Evolutionary conservation across 495 filamentous ascomycete species (phyloP).

Genomic region (Aspergillus carlsbadensis): DNA sequence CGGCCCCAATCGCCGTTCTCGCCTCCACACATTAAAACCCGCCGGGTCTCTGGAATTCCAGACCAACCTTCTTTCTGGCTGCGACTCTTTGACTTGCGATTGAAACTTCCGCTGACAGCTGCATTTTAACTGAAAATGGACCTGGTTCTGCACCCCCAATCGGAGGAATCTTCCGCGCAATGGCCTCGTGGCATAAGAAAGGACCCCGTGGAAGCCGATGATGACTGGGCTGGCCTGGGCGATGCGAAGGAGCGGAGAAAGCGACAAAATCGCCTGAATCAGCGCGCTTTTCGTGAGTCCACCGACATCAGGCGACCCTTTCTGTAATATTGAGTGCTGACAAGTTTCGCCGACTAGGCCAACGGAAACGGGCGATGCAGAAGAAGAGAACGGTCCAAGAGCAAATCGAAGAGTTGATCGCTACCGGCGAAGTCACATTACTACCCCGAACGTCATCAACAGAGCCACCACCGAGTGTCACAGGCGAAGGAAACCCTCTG

Average conservation of each 20-base stretch:
- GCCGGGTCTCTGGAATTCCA: not conserved
- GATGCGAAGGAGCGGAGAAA: conserved; percentile 39
- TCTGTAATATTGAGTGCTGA: too few relatives aligned
- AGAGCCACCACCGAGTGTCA: not conserved
- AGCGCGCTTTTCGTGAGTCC: conserved; percentile 39
- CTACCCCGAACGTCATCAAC: not conserved
- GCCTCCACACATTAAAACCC: not conserved
- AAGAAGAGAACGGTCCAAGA: not conserved
- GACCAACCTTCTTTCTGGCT: not conserved
- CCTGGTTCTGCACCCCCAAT: not conserved
- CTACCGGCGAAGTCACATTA: conserved; percentile 6
- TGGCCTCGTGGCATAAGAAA: not conserved
- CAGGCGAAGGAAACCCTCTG: not conserved
- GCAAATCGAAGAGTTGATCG: conserved; percentile 8
- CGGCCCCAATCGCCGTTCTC: not conserved
- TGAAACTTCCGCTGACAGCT: not conserved
- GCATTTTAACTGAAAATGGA: not conserved
- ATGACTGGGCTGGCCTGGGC: conserved; percentile 41
- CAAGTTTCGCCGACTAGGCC: conserved; percentile 9
- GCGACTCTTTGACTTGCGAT: not conserved
- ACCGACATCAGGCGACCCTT: too few relatives aligned
- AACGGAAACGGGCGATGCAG: conserved; percentile 20
- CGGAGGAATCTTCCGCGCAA: not conserved
- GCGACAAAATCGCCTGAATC: conserved; percentile 46
- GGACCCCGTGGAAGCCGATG: conserved; percentile 7